phyloP scores from a whole-genome alignment of 192 early-diverging fungal species.

The Mortierella hygrophila region DNA sequence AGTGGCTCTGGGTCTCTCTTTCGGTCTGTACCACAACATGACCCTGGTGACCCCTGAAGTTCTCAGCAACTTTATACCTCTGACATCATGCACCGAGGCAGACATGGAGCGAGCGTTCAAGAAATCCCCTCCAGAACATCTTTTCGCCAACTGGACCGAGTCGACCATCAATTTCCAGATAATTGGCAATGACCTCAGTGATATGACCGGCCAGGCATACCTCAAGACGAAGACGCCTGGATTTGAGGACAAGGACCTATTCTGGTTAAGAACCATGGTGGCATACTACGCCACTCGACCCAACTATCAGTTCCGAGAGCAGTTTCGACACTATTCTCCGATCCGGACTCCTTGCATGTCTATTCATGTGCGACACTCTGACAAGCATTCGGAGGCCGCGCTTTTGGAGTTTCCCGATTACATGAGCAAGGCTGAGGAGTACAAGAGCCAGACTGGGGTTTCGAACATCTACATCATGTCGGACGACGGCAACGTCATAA shows the following conservation, averaged over 20 bases:
- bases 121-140: constrained; percentile 8
- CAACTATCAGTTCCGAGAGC: constrained; percentile 3
- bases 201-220: background rate
- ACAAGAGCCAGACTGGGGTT: constrained; percentile 1
- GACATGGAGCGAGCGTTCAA: constrained; percentile 11
- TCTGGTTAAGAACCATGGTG: constrained; percentile 42
- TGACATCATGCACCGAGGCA: constrained; percentile 19
- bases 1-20: constrained; percentile 19
- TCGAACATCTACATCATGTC: constrained; percentile 33
- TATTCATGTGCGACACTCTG: constrained; percentile 35
- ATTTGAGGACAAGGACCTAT: constrained; percentile 19
- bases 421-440: constrained; percentile 11
- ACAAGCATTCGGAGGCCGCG: constrained; percentile 6
- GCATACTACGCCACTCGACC: constrained; percentile 31
- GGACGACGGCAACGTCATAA: constrained; percentile 22
- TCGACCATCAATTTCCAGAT: constrained; percentile 34
- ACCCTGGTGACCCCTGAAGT: constrained; percentile 9
- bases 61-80: constrained; percentile 11
- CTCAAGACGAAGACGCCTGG: background rate
- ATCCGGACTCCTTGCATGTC: constrained; percentile 20
- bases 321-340: background rate
- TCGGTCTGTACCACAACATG: constrained; percentile 34
- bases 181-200: background rate
- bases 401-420: constrained; percentile 15
- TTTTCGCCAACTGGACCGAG: background rate